phyloP scores from a whole-genome alignment of 2,329 filamentous ascomycete species.

The Cytospora piceae region DNA sequence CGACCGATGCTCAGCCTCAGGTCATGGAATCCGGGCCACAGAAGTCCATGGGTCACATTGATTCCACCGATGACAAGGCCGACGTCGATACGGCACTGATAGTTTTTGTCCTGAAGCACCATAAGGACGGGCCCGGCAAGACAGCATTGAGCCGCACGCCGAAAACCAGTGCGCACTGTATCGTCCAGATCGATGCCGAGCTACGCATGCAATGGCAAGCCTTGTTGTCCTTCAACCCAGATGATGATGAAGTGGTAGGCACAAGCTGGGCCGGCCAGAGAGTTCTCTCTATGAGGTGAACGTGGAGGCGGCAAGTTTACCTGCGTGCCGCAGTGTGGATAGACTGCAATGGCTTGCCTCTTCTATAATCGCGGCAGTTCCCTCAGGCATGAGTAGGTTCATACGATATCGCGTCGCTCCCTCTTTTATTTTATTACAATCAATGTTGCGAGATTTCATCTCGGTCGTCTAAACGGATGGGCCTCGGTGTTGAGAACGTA shows the following conservation, averaged over 20 bases:
- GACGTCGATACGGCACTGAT: neutral
- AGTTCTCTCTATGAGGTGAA: neutral
- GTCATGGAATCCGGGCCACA: neutral
- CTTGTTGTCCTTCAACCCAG: neutral
- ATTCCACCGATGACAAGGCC: neutral
- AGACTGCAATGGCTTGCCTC: neutral
- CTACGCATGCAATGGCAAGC: neutral
- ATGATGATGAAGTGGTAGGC: neutral
- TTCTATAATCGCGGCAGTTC: neutral
- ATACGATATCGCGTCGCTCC: neutral
- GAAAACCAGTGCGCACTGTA: neutral
- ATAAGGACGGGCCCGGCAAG: neutral
- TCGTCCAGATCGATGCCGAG: neutral
- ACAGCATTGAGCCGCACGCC: neutral
- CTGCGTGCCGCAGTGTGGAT: neutral
- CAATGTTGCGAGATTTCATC: neutral
- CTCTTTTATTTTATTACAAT: neutral
- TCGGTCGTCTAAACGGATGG: constrained; percentile 36
- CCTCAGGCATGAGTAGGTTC: neutral
- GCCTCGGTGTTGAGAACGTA: constrained; percentile 52
- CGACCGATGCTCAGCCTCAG: neutral
- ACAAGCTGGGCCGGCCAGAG: neutral
- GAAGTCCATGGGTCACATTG: neutral
- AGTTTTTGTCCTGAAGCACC: neutral
- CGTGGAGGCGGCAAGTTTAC: neutral